A percentile compares a stretch with the other conserved stretches of the same genome.
Evolutionary conservation across 352 stramenopile species (phyloP).

Genomic region (Pythium monospermum): DNA sequence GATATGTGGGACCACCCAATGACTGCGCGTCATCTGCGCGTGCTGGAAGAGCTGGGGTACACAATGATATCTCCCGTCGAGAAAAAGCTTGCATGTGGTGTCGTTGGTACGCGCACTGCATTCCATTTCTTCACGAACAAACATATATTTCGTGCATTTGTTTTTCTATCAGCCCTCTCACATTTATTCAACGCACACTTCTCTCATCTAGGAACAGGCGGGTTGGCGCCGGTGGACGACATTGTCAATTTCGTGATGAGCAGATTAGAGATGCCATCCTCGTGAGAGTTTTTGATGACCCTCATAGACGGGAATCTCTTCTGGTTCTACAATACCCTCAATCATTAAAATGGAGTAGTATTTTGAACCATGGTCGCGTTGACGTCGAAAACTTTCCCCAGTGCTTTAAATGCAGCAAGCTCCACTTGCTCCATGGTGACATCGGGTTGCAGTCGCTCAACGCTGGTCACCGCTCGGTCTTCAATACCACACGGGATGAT

Average conservation of each 20-base stretch:
- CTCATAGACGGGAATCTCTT: no score
- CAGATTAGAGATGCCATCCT: no score
- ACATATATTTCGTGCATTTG: background rate
- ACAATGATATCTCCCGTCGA: conserved; percentile 81
- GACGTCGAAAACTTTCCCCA: conserved; percentile 68
- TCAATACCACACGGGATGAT: conserved; percentile 98
- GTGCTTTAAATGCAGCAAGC: conserved; percentile 51
- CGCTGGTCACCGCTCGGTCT: conserved; percentile 81
- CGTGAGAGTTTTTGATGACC: no score
- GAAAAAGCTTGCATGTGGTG: conserved; percentile 94
- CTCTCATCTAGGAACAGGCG: conserved; percentile 15
- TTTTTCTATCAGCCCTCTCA: no score
- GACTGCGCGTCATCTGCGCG: conserved; percentile 72
- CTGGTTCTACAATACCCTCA: no score
- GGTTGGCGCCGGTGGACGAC: conserved; percentile 15
- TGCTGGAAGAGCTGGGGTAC: conserved; percentile 65
- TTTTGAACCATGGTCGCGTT: conserved; percentile 45
- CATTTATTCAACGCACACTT: background rate
- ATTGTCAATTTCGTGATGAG: conserved; percentile 14
- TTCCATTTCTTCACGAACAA: background rate
- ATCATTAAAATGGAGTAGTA: conserved; percentile 30
- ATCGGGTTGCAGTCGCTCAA: conserved; percentile 48
- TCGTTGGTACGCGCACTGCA: conserved; percentile 59
- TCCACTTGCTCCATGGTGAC: conserved; percentile 60
- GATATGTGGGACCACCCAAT: conserved; percentile 96